Base-by-base conservation (phyloP, 2,329 filamentous ascomycete species). In the Cercospora sp. region DNA sequence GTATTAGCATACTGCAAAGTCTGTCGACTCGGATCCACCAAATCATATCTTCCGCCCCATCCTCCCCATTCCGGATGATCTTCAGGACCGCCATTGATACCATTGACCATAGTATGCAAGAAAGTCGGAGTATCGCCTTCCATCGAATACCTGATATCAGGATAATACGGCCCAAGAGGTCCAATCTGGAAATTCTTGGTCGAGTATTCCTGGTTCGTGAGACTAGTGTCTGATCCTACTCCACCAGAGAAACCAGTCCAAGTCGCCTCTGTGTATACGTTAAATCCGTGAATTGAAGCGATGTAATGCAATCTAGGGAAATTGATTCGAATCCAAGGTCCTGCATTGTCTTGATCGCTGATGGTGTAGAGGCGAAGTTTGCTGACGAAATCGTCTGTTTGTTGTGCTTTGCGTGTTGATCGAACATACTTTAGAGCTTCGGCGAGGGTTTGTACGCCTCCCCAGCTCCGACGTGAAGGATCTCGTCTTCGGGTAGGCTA, bases 261-360 rank as follows among this genome's bases (percentile, higher is more conserved):
- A 0, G 86, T 77, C 0, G 87, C 86, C 61, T 82, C 72, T 1
- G 80, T 81, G 68, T 88, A 89, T 55, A 84, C 78, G 70, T 85
- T 86, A 81, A 83, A 88, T 5, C 82, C 85, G 72, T 88, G 87
- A 2, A 88, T 76, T 0, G 84, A 86, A 18, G 78, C 79, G 66
- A 89, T 87, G 76, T 87, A 88, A 71, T 86, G 84, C 5, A 88
- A 72, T 21, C 85, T 82, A 0, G 87, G 85, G 67, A 83, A 88
- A 1, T 80, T 81, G 60, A 80, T 77, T 16, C 86, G 82, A 30
- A 89, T 85, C 86, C 86, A 88, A 0, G 82, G 76, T 0, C 85
- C 86, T 0, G 85, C 83, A 68, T 89, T 83, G 68, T 88, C 86
- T 72, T 88, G 86, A 70, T 88, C 87, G 8, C 85, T 87, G 65